phyloP scores from a whole-genome alignment of 225 moss, liverwort and hornwort species.

The Marchantia polymorpha region DNA sequence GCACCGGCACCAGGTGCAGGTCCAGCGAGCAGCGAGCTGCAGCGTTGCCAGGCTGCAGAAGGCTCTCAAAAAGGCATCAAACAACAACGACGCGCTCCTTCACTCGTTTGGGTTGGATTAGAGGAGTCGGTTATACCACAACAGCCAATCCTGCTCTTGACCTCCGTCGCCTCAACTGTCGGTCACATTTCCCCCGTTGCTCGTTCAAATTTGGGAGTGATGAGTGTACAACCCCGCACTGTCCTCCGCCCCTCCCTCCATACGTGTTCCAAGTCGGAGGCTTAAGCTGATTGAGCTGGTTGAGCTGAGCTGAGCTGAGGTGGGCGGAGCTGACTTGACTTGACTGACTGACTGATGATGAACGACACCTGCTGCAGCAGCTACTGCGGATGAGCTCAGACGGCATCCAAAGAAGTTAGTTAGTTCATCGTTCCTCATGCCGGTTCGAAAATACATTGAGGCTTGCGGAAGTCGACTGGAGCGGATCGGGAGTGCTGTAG shows the following conservation, averaged over 20 bases:
- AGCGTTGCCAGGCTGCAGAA: background rate
- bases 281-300: background rate
- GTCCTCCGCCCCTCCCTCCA: background rate
- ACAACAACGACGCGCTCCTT: constrained; percentile 7
- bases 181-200: background rate
- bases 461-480: background rate
- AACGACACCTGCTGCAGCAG: too few relatives aligned
- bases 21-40: background rate
- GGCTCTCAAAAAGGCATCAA: background rate
- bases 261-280: background rate
- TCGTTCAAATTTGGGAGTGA: constrained; percentile 1
- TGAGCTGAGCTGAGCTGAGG: background rate
- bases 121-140: background rate
- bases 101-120: constrained; percentile 16
- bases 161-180: background rate
- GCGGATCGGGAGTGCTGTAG: background rate
- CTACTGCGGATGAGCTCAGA: background rate
- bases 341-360: too few relatives aligned
- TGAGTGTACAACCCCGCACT: background rate
- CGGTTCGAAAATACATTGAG: background rate
- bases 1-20: too few relatives aligned
- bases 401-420: background rate
- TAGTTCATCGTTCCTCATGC: background rate
- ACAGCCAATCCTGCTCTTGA: background rate
- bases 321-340: too few relatives aligned